Evolutionary conservation across 495 filamentous ascomycete species (phyloP).

Genomic region (Hypoxylon lienhwacheense): DNA sequence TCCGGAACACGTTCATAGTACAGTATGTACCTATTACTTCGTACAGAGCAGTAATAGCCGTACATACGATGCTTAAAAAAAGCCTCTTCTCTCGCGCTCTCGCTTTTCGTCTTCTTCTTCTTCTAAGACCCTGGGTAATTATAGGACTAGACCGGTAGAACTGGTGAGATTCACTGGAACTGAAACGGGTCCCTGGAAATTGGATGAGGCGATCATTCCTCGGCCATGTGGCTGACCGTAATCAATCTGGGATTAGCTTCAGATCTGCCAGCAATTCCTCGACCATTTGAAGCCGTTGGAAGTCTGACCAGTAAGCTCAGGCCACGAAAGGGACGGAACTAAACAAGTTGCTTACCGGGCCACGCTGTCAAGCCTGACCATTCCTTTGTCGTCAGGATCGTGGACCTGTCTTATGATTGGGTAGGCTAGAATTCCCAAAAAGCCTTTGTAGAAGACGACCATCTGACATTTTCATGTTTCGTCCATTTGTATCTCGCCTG

Average conservation of each 20-base stretch:
- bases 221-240: conserved; percentile 35
- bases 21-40: no score
- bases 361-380: conserved; percentile 39
- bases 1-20: no score
- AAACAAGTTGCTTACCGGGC: conserved; percentile 34
- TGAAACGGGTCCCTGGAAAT: conserved; percentile 36
- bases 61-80: no score
- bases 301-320: conserved; percentile 31
- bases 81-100: no score
- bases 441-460: no score
- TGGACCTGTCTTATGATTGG: conserved; percentile 20
- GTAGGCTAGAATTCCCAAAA: neutral
- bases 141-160: no score
- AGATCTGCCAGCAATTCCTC: conserved; percentile 30
- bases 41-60: no score
- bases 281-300: conserved; percentile 20
- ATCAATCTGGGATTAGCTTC: conserved; percentile 33
- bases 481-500: no score
- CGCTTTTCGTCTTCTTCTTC: no score
- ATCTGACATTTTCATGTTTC: conserved; percentile 21
- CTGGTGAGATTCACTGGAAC: conserved; percentile 16
- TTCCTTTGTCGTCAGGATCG: conserved; percentile 26
- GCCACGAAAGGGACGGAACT: conserved; percentile 34
- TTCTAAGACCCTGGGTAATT: no score
- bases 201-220: conserved; percentile 24